Evolutionary conservation across 2,329 filamentous ascomycete genomes (phyloP), one percentile per base, ranked within the genome.

Genomic region (Pseudonectria buxi): DNA sequence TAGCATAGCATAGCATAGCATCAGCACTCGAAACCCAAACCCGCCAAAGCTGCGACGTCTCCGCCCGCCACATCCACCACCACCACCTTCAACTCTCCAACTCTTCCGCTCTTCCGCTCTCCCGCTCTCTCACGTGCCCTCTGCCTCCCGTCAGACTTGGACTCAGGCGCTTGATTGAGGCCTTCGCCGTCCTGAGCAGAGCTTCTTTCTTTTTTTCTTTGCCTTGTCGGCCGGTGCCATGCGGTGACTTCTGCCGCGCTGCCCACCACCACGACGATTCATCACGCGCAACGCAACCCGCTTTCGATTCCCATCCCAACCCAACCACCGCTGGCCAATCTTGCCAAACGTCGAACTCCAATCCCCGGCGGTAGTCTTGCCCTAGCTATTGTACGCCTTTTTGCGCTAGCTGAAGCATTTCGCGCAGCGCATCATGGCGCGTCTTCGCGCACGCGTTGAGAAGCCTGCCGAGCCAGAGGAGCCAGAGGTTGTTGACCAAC

Each of bases 361-460:
- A 9, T 9, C 9, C 18, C n/a, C 18, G 22, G 16, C 13, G 27
- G 16, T 14, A 24, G 13, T 15, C 15, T 18, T 14, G 28, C 32
- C n/a, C 24, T 10, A 22, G 25, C 16, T 7, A 24, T 28, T 7
- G 4, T 26, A 30, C 12, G 12, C 10, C 22, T 29, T 24, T 25
- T 13, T 13, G 7, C 26, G 36, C 14, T 30, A 27, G 18, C 36
- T 14, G 26, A 22, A 10, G 34, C 32, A 38, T 25, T 25, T 32
- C 28, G 28, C 38, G 40, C 37, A 45, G 45, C 49, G 45, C 52
- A 54, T 40, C 48, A 62, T 62, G 59, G 50, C 57, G 54, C 58
- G 58, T 50, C 58, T 58, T 49, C 55, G 59, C 47, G 47, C 54
- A 41, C 57, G 56, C 44, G 54, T 49, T 35, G 49, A 55, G 47